Evolutionary conservation across 768 basidiomycete genomes (phyloP), one percentile per base, ranked within the genome.

Genomic region (Trametes sanguinea): DNA sequence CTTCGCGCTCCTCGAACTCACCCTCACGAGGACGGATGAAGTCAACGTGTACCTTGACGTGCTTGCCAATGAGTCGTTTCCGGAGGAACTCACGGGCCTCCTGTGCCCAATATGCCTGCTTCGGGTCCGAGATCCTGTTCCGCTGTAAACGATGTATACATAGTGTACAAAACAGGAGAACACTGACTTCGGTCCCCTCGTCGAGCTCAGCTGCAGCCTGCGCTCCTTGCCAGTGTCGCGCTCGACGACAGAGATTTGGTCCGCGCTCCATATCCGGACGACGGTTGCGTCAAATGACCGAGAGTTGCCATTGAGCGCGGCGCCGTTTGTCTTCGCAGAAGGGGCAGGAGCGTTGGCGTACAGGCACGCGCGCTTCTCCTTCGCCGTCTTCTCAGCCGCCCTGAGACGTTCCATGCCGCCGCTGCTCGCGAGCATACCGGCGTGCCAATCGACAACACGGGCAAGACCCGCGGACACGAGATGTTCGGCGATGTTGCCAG

Each of bases 361-460:
- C 8, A 96, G 78, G 62, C 78, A 85, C 2, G 80, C 74, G 33
- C 86, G 84, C 69, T 85, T 89, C 71, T 92, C 88, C 73, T 92
- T 93, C 22, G 92, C 94, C 51, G 67, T 71, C 72, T 83, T 88
- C 76, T 98, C 95, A 0, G 92, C 93, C 1, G 85, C 83, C 54
- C 95, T 87, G 32, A 98, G 82, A 44, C 86, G 87, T 68, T 95
- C 94, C 85, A 98, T 92, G 4, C 86, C 90, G 43, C 94, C 94
- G 54, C 82, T 79, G 55, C 81, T 83, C 1, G 93, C 86, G 22
- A 99, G 85, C 83, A 98, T 90, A 22, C 95, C 95, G 14, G 96
- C 95, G 73, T 99, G 96, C 95, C 95, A 98, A 72, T 96, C 95
- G 61, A 98, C 89, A 52, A 98, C 83, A 60, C 93, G 89, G 16